Evolutionary conservation across 805 yeast genomes (phyloP), one percentile per base, ranked within the genome.

Genomic region (Wickerhamomyces queroliae): DNA sequence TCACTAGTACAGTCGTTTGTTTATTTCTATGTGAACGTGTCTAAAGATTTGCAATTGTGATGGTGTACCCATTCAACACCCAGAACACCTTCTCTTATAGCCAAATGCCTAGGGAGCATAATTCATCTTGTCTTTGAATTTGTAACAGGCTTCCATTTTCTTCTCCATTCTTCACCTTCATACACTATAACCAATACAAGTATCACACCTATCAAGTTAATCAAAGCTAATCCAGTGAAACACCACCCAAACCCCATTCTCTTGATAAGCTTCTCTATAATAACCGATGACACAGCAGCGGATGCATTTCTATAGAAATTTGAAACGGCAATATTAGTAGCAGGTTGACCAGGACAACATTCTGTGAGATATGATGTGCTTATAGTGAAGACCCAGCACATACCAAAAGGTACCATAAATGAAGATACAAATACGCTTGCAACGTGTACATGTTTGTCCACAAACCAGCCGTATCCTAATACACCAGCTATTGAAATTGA

Each of bases 311-410:
- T 63, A 50, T 73, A 66, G 38, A 72, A 58, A 43, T 76, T 75
- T 2, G 76, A 76, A 34, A 76, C 53, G 1, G 82, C 78, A 19
- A 76, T 76, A 37, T 69, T 64, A 0, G 76, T 65, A 1, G 80
- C 76, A 1, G 79, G 72, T 45, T 70, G 74, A 2, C 64, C 67
- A 5, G 69, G 60, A 11, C 72, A 60, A 28, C 74, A 61, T 44
- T 76, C 81, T 1, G 78, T 68, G 36, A 75, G 50, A 49, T 75
- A 76, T 0, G 81, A 72, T 43, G 76, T 74, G 4, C 71, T 70
- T 0, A 74, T 67, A 17, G 72, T 70, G 43, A 74, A 72, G 23
- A 73, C 70, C 72, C 78, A 75, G 0, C 80, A 71, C 64, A 74
- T 64, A 1, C 80, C 80, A 48, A 72, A 70, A 0, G 78, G 78